These are phyloP conservation scores for Crataegus laevigata DNA, from an alignment of 306 rosid genomes.

Conservation along the genomic window DNA sequence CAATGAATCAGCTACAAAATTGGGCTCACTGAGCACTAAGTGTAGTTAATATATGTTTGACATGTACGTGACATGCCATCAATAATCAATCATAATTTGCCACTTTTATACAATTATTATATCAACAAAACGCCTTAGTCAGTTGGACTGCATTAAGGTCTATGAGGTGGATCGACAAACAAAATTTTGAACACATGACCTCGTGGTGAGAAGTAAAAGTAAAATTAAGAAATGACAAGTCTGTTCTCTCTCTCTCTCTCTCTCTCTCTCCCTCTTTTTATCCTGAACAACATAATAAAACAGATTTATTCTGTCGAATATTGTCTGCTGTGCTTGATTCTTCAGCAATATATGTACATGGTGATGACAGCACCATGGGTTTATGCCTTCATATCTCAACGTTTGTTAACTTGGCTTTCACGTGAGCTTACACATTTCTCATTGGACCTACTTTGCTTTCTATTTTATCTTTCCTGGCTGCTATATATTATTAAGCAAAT, in stretches of 20 bases:
- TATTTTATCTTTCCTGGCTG: background rate
- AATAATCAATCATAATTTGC: background rate
- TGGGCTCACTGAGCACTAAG: too few species aligned
- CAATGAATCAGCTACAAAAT: too few species aligned
- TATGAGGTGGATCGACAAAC: background rate
- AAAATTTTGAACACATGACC: background rate
- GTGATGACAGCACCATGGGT: background rate
- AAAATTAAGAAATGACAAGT: too few species aligned
- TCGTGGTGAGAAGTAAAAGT: background rate
- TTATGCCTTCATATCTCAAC: background rate
- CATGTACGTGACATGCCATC: background rate
- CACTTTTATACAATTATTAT: too few species aligned
- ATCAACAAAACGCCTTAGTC: too few species aligned
- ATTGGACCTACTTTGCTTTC: background rate
- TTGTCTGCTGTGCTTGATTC: background rate
- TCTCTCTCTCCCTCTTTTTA: background rate
- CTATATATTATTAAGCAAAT: background rate
- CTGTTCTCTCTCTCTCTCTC: background rate
- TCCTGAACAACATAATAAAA: background rate
- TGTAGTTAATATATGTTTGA: background rate
- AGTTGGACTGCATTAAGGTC: too few species aligned
- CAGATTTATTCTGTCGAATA: background rate
- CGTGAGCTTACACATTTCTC: background rate
- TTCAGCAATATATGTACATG: background rate
- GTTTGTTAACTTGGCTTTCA: conserved; percentile 1